phyloP scores from a whole-genome alignment of 2,329 filamentous ascomycete genomes.

The Trichoderma oligosporum region DNA sequence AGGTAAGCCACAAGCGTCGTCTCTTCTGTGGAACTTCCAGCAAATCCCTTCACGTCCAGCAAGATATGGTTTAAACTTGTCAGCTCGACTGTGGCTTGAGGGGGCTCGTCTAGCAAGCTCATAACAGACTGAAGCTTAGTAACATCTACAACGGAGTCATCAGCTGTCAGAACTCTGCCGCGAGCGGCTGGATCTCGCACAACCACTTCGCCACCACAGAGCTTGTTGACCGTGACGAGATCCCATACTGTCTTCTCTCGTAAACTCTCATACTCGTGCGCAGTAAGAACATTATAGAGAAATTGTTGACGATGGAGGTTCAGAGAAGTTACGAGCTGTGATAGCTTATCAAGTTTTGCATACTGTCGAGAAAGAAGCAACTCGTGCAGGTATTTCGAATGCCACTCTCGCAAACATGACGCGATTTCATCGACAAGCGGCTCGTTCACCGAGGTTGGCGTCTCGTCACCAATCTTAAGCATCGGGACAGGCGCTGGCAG shows the following conservation, averaged over 20 bases:
- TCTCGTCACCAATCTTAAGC: constrained; percentile 97
- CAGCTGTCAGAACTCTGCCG: constrained; percentile 81
- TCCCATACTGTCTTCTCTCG: constrained; percentile 95
- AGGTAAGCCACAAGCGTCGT: constrained; percentile 75
- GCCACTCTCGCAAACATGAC: constrained; percentile 95
- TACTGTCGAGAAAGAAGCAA: constrained; percentile 82
- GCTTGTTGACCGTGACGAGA: constrained; percentile 87
- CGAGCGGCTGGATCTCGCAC: constrained; percentile 82
- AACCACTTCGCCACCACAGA: constrained; percentile 89
- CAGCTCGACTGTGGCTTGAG: constrained; percentile 62
- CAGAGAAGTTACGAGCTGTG: constrained; percentile 73
- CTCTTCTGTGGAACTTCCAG: constrained; percentile 69
- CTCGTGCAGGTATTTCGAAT: constrained; percentile 93
- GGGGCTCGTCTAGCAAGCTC: constrained; percentile 86
- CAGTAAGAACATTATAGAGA: constrained; percentile 88
- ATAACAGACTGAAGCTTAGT: constrained; percentile 91
- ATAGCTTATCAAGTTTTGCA: constrained; percentile 72
- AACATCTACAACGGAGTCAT: constrained; percentile 89
- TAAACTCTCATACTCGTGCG: constrained; percentile 73
- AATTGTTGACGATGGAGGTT: constrained; percentile 85
- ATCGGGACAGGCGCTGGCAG: constrained; percentile 92
- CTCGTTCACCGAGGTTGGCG: constrained; percentile 81
- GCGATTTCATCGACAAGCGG: constrained; percentile 96
- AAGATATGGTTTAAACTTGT: constrained; percentile 75
- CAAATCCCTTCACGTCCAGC: constrained; percentile 78